Evolutionary conservation across 2,329 filamentous ascomycete genomes (phyloP).

Genomic region (Calonectria pauciramosa): DNA sequence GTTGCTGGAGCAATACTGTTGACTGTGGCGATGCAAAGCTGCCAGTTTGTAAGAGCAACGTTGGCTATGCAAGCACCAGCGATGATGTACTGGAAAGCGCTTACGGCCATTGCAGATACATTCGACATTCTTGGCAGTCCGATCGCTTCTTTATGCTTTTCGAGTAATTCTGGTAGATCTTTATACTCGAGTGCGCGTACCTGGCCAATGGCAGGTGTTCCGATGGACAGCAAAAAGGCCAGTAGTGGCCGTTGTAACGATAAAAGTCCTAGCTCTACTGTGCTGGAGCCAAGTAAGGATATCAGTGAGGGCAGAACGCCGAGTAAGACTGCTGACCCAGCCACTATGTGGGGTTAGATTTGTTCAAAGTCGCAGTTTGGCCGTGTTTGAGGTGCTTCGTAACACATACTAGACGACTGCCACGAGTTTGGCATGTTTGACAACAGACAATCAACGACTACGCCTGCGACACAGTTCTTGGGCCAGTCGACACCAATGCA

Average conservation of each 20-base stretch:
- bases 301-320: slow-evolving; percentile 1
- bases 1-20: slow-evolving; percentile 5
- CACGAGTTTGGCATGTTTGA: neutral
- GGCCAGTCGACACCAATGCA: neutral
- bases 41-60: slow-evolving; percentile 8
- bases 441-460: slow-evolving; percentile 7
- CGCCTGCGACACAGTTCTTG: neutral
- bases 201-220: neutral
- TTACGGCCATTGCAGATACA: neutral
- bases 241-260: neutral
- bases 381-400: neutral
- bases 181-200: slow-evolving; percentile 3
- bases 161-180: neutral
- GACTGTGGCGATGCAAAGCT: slow-evolving; percentile 2
- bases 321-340: neutral
- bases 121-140: neutral
- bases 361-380: neutral
- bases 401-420: slow-evolving; percentile 3
- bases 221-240: neutral
- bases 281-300: neutral
- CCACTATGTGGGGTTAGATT: neutral
- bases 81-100: neutral
- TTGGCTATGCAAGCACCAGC: neutral
- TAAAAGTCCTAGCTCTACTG: neutral
- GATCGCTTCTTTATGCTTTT: neutral